Conservation (phyloP, 2,329 filamentous ascomycete genomes). For the Cladosporium sphaerospermum region DNA sequence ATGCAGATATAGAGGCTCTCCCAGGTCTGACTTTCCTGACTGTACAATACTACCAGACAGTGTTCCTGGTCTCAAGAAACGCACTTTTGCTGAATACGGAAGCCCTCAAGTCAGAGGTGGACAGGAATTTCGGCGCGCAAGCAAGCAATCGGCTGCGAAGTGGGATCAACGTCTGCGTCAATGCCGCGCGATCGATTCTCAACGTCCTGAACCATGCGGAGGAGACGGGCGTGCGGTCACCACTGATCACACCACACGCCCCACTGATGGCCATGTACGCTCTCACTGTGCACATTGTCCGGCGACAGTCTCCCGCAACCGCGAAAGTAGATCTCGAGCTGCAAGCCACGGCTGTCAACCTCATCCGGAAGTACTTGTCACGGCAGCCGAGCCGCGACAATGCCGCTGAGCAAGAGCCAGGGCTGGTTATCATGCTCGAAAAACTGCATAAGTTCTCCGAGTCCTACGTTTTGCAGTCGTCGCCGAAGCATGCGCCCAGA, state of each 20-base stretch:
- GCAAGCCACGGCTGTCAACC: conserved; percentile 2
- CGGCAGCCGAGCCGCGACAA: neutral
- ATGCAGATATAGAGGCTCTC: neutral
- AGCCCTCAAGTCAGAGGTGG: neutral
- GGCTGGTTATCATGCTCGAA: conserved; percentile 1
- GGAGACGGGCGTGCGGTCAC: neutral
- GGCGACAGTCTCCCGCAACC: conserved; percentile 3
- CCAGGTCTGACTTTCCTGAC: neutral
- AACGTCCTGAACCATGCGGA: conserved; percentile 2
- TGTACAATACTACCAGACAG: conserved; percentile 3
- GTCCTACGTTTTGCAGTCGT: neutral
- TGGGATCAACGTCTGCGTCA: conserved; percentile 1
- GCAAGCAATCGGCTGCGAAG: neutral
- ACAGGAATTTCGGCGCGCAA: neutral
- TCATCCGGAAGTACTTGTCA: neutral
- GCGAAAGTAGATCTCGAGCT: conserved; percentile 1
- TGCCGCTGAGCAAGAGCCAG: neutral
- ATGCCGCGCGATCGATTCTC: neutral
- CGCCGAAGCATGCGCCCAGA: neutral
- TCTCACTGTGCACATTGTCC: neutral
- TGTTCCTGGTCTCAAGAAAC: conserved; percentile 1
- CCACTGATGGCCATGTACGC: conserved; percentile 6
- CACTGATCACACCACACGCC: neutral
- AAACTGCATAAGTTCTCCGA: neutral
- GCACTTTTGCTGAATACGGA: conserved; percentile 1